A percentile compares a stretch with the other conserved stretches of the same genome.
Conservation (phyloP, 2,329 filamentous ascomycete genomes). For the Coniosporium tulheliwenetii region DNA sequence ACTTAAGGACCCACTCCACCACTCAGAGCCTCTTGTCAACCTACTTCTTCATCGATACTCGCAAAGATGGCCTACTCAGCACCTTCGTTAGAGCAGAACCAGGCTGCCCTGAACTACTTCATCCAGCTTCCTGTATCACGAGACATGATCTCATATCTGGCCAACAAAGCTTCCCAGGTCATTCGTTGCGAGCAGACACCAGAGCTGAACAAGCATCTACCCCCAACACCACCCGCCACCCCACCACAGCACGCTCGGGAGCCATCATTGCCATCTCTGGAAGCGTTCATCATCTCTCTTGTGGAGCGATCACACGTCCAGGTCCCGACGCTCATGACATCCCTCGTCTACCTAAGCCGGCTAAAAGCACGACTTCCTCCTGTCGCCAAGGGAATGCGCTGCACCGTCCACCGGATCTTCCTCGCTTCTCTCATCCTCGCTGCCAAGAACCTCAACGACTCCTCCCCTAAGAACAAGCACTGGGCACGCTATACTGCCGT, state of each 20-base stretch:
- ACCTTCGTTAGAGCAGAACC: constrained; percentile 38
- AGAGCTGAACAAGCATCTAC: constrained; percentile 31
- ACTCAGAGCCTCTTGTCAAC: too few species aligned
- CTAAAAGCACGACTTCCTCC: constrained; percentile 76
- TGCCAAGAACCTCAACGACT: constrained; percentile 97
- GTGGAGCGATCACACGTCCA: constrained; percentile 91
- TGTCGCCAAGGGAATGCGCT: constrained; percentile 89
- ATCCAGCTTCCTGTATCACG: constrained; percentile 60
- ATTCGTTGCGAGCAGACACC: constrained; percentile 54
- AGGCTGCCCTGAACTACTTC: constrained; percentile 63
- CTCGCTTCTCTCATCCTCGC: constrained; percentile 71
- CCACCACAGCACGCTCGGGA: constrained; percentile 40
- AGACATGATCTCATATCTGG: constrained; percentile 66
- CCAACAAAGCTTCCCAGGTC: constrained; percentile 57
- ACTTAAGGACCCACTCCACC: too few species aligned
- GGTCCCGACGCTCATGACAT: constrained; percentile 93
- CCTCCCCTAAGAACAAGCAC: constrained; percentile 99
- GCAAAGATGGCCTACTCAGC: constrained; percentile 27
- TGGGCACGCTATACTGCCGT: constrained; percentile 90
- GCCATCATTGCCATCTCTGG: constrained; percentile 54
- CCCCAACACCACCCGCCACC: constrained; percentile 44
- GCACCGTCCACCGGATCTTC: constrained; percentile 96
- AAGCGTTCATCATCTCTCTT: constrained; percentile 82
- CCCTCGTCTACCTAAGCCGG: constrained; percentile 79
- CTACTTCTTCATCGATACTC: neutral